Evolutionary conservation across 2,329 filamentous ascomycete species (phyloP), one percentile per base, ranked within the genome.

Genomic region (Colletotrichum australisinense): DNA sequence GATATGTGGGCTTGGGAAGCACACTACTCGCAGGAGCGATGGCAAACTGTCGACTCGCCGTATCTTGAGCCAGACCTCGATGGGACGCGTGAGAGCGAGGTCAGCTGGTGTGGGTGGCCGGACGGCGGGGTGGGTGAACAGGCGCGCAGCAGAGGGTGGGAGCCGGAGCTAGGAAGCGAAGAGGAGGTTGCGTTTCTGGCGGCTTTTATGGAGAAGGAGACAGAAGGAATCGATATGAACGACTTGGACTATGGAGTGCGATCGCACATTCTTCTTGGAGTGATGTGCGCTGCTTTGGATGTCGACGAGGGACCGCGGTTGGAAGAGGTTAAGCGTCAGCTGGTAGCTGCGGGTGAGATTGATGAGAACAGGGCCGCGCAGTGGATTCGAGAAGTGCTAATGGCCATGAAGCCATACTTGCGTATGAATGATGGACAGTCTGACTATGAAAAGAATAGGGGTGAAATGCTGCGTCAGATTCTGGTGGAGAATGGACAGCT

Each of bases 171-270:
- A 3, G 74, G 73, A 22, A 76, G 74, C 66, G 74, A 72, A 32
- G 74, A 76, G 67, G 74, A 76, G 64, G 30, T 75, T 32, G 63
- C 65, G n/a, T 76, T 76, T 56, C 38, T 76, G 28, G 69, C 74
- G 16, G 73, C 72, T 28, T 64, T 76, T 65, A 74, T 69, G n/a
- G 67, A 52, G 53, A 69, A 63, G 42, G 64, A 76, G 28, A 72
- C 73, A 6, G 65, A 75, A 30, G 69, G 64, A 16, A 11, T 70
- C 28, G 62, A n/a, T 4, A 38, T 63, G 42, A 35, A 35, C 22
- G 19, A 60, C 59, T 49, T 76, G 46, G 55, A 76, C 55, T 75
- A 65, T 67, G 52, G 56, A 16, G 32, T 75, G 30, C 75, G 67
- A 22, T 76, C 75, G 19, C 75, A 76, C 38, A 72, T 76, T 24